Conservation (phyloP, 345 rosid genomes). For the Geranium brycei region DNA sequence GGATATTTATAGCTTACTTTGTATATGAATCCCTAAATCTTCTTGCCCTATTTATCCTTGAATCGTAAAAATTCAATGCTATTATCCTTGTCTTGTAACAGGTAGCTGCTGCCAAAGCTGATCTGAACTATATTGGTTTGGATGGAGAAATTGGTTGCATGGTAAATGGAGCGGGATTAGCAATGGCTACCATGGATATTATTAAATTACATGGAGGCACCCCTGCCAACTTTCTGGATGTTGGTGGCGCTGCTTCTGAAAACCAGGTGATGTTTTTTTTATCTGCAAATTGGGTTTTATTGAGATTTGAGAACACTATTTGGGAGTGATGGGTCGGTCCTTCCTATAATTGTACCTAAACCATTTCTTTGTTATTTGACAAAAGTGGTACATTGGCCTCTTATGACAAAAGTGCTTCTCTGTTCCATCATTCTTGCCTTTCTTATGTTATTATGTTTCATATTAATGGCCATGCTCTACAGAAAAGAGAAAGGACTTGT, state of each 20-base stretch:
- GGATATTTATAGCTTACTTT: too few species aligned
- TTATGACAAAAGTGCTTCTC: neutral
- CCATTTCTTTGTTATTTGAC: neutral
- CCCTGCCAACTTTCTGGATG: conserved; percentile 97
- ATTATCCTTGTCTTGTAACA: conserved; percentile 14
- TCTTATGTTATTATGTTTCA: too few species aligned
- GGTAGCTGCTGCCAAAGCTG: conserved; percentile 95
- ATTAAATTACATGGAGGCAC: conserved; percentile 97
- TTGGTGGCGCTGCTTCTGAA: conserved; percentile 98
- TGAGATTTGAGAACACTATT: too few species aligned
- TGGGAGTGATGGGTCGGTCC: neutral
- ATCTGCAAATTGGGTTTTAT: too few species aligned
- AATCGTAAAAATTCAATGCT: neutral
- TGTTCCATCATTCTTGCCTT: too few species aligned
- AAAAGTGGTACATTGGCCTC: neutral
- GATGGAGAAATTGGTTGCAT: conserved; percentile 99
- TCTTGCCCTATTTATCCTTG: too few species aligned
- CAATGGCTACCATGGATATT: conserved; percentile 99
- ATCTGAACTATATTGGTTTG: conserved; percentile 90
- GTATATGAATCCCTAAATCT: too few species aligned
- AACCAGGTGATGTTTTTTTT: conserved; percentile 42
- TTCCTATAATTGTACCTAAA: conserved; percentile 7
- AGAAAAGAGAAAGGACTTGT: too few species aligned
- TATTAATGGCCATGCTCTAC: too few species aligned
- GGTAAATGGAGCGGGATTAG: conserved; percentile 99